A percentile compares a stretch with the other conserved stretches of the same genome.
These are phyloP conservation scores for Trifolium subterraneum DNA, from an alignment of 306 rosid genomes.

Conservation along the genomic window DNA sequence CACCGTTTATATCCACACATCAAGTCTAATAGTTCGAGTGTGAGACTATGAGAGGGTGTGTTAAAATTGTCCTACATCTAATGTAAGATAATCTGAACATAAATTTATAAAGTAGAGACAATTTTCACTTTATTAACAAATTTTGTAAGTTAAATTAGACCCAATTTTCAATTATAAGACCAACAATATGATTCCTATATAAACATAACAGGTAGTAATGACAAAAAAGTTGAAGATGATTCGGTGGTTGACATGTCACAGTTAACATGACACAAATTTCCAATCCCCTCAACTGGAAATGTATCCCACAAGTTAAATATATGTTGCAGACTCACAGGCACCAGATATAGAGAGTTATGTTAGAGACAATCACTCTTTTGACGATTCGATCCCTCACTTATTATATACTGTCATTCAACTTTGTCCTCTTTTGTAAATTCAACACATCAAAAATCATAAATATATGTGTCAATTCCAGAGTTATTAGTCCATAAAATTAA, in stretches of 20 bases:
- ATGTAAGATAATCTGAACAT: no score
- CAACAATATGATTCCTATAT: not conserved
- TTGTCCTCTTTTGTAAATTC: conserved; percentile 1
- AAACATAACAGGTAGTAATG: conserved; percentile 1
- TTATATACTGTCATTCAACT: not conserved
- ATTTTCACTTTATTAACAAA: no score
- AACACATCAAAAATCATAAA: no score
- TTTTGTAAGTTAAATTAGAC: no score
- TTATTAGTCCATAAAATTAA: no score
- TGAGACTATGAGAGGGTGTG: no score
- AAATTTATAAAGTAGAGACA: no score
- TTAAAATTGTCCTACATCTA: no score
- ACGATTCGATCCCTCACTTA: not conserved
- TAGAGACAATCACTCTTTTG: conserved; percentile 9
- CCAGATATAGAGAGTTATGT: not conserved
- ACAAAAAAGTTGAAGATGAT: conserved; percentile 25
- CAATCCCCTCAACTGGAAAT: conserved; percentile 24
- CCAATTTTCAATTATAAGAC: no score
- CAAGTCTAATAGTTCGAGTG: no score
- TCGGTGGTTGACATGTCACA: conserved; percentile 33
- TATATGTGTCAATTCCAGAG: no score
- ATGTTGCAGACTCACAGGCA: not conserved
- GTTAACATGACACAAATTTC: not conserved
- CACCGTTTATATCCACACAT: no score
- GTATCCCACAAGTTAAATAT: conserved; percentile 30